phyloP scores from a whole-genome alignment of 2,329 filamentous ascomycete genomes.

The Penicillium sp. region DNA sequence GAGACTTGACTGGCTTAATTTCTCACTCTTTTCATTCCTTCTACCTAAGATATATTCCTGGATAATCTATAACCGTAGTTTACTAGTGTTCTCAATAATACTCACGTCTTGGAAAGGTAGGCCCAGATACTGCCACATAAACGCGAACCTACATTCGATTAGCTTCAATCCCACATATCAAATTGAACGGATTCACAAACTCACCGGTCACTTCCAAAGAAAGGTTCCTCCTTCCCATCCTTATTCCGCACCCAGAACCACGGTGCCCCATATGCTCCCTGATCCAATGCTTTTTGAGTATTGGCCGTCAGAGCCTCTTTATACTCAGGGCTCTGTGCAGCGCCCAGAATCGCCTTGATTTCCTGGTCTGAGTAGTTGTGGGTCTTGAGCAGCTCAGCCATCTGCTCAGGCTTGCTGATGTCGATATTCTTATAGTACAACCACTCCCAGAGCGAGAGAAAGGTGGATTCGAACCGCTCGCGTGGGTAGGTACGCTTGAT shows the following conservation, averaged over 20 bases:
- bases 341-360: conserved; percentile 53
- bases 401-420: conserved; percentile 55
- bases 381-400: conserved; percentile 41
- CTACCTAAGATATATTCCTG: not conserved
- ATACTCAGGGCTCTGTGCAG: conserved; percentile 47
- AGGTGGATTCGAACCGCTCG: conserved; percentile 50
- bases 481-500: conserved; percentile 57
- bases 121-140: conserved; percentile 63
- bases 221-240: conserved; percentile 59
- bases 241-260: conserved; percentile 62
- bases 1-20: not conserved
- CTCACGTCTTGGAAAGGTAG: conserved; percentile 40
- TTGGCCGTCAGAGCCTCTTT: conserved; percentile 54
- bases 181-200: conserved; percentile 43
- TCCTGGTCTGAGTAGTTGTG: conserved; percentile 38
- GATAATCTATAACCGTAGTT: not conserved
- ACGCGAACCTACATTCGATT: conserved; percentile 34
- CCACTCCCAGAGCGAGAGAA: conserved; percentile 53
- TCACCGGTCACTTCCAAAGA: conserved; percentile 72
- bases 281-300: conserved; percentile 59
- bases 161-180: not conserved
- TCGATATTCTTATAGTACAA: conserved; percentile 62
- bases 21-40: not conserved
- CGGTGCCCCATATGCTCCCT: conserved; percentile 70
- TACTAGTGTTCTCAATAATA: conserved; percentile 16